These are phyloP conservation scores for Hypholoma sublateritium DNA, from an alignment of 768 basidiomycete species.

Conservation along the genomic window DNA sequence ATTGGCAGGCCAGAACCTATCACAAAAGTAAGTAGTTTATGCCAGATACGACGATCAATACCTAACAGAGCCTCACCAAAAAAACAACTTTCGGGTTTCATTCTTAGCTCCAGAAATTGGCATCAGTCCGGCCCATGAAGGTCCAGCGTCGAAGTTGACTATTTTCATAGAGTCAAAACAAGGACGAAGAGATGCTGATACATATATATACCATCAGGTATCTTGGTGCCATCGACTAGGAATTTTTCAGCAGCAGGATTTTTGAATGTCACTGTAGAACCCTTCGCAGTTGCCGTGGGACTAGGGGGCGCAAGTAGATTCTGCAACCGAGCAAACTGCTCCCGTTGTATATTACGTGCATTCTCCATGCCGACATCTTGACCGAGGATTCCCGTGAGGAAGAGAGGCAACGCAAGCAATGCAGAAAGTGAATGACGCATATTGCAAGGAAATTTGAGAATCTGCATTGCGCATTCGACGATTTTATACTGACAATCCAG, in stretches of 20 bases:
- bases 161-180: slow-evolving; percentile 20
- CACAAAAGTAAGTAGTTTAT: slow-evolving; percentile 8
- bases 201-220: slow-evolving; percentile 38
- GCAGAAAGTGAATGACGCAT: slow-evolving; percentile 19
- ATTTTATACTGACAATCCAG: background rate
- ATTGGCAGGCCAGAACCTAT: slow-evolving; percentile 72
- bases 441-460: background rate
- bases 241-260: slow-evolving; percentile 59
- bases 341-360: slow-evolving; percentile 44
- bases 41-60: background rate
- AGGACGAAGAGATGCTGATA: background rate
- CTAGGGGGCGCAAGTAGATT: slow-evolving; percentile 36
- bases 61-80: slow-evolving; percentile 28
- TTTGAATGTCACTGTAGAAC: slow-evolving; percentile 52
- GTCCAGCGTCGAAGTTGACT: slow-evolving; percentile 67
- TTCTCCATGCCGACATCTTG: slow-evolving; percentile 39
- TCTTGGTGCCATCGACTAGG: slow-evolving; percentile 45
- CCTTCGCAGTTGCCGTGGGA: slow-evolving; percentile 18
- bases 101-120: slow-evolving; percentile 57
- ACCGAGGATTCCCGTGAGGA: slow-evolving; percentile 15
- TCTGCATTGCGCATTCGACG: too few species aligned
- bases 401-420: slow-evolving; percentile 16
- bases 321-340: slow-evolving; percentile 40
- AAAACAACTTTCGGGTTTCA: slow-evolving; percentile 62
- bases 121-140: slow-evolving; percentile 67